Percentiles rank a stretch among this genome's conserved stretches.
These are phyloP conservation scores for Ceratobasidium sp. DNA, from an alignment of 1,284 basidiomycete genomes.

Conservation along the genomic window DNA sequence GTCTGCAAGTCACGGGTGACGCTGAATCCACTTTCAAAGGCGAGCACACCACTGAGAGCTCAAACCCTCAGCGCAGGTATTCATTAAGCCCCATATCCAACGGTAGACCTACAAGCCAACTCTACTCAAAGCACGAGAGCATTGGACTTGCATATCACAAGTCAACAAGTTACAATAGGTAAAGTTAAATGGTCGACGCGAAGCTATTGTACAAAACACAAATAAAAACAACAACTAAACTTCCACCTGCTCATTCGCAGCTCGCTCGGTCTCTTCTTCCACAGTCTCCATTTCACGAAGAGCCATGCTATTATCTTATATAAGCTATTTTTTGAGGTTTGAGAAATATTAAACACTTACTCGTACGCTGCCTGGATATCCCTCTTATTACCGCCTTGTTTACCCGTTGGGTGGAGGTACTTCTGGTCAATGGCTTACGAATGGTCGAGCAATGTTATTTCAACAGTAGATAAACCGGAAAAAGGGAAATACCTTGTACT, in stretches of 20 bases:
- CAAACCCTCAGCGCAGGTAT: too few relatives aligned
- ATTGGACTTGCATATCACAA: too few relatives aligned
- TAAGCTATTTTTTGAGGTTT: not conserved
- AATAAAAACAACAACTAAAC: too few relatives aligned
- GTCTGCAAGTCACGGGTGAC: too few relatives aligned
- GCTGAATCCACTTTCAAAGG: too few relatives aligned
- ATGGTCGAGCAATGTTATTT: constrained; percentile 8
- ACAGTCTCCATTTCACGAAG: constrained; percentile 43
- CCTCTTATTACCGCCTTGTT: constrained; percentile 29
- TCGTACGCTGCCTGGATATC: constrained; percentile 36
- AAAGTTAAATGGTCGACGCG: too few relatives aligned
- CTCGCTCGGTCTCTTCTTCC: constrained; percentile 25
- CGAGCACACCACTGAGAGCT: too few relatives aligned
- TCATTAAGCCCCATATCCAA: too few relatives aligned
- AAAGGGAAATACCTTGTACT: constrained; percentile 60
- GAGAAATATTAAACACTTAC: constrained; percentile 27
- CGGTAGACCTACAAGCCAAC: too few relatives aligned
- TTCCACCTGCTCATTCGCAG: not conserved
- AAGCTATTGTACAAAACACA: too few relatives aligned
- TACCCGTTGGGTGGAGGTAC: constrained; percentile 36
- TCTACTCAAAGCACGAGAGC: too few relatives aligned
- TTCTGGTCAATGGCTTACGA: constrained; percentile 49
- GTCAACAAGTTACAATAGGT: too few relatives aligned
- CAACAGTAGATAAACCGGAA: not conserved
- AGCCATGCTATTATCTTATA: constrained; percentile 25